phyloP scores from a whole-genome alignment of 2,329 filamentous ascomycete species.

The Hypoxylon sp. region DNA sequence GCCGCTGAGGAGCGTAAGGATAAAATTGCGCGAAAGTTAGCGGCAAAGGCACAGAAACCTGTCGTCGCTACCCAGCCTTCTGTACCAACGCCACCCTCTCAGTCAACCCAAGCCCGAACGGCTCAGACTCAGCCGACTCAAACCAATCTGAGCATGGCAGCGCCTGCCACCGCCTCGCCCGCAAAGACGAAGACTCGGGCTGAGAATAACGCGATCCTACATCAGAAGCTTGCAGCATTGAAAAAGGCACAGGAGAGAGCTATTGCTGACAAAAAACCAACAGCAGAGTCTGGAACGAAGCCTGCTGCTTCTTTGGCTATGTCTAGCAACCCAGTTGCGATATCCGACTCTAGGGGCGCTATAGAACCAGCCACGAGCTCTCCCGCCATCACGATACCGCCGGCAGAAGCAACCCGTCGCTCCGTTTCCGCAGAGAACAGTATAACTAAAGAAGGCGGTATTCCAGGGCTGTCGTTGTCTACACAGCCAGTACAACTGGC shows the following conservation, averaged over 20 bases:
- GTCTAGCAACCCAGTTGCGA: not conserved
- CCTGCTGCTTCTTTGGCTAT: conserved; percentile 14
- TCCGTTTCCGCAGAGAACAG: conserved; percentile 28
- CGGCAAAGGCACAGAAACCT: conserved; percentile 46
- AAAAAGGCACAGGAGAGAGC: conserved; percentile 56
- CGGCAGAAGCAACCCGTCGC: conserved; percentile 16
- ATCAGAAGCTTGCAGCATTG: conserved; percentile 80
- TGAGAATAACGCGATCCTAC: conserved; percentile 75
- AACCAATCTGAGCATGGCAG: not conserved
- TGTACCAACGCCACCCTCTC: conserved; percentile 15
- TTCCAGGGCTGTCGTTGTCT: conserved; percentile 40
- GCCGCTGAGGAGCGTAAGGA: conserved; percentile 48
- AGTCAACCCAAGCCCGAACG: conserved; percentile 6
- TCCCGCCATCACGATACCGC: not conserved
- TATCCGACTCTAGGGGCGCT: conserved; percentile 1
- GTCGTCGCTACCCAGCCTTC: conserved; percentile 32
- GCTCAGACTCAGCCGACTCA: conserved; percentile 13
- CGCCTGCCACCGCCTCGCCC: conserved; percentile 19
- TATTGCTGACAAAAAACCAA: conserved; percentile 39
- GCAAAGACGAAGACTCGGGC: conserved; percentile 60
- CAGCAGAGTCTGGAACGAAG: conserved; percentile 25
- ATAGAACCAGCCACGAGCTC: conserved; percentile 23
- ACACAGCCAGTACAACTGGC: conserved; percentile 36
- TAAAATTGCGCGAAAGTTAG: conserved; percentile 47
- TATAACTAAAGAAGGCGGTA: conserved; percentile 34